phyloP scores from a whole-genome alignment of 495 filamentous ascomycete species.

The Rhizodiscina lignyota region DNA sequence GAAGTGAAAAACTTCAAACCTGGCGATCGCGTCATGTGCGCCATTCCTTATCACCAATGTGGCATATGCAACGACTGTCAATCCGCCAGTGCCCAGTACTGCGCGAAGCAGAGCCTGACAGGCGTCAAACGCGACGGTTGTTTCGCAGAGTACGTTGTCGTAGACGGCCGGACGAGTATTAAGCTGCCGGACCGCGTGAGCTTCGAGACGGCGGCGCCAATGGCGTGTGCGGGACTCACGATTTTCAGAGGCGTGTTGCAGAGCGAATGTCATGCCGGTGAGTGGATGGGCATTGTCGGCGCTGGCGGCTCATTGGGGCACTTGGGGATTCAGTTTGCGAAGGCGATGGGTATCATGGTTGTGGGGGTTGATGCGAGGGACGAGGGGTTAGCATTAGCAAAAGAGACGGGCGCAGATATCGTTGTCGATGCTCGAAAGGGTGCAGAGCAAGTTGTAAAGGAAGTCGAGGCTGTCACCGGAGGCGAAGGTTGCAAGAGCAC shows the following conservation, averaged over 20 bases:
- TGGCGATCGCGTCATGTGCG: too few relatives aligned
- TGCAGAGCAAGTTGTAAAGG: constrained; percentile 7
- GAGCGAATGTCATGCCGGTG: background rate
- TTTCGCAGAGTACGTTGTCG: constrained; percentile 2
- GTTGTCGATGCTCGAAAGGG: constrained; percentile 3
- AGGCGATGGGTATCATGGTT: background rate
- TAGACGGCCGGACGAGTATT: background rate
- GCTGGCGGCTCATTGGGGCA: constrained; percentile 4
- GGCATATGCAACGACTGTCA: too few relatives aligned
- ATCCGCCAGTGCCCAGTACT: too few relatives aligned
- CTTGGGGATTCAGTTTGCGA: constrained; percentile 3
- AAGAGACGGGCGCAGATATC: constrained; percentile 1
- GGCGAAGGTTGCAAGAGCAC: background rate
- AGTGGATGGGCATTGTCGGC: constrained; percentile 2
- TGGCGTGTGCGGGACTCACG: constrained; percentile 3
- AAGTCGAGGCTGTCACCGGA: background rate
- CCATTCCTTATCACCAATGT: too few relatives aligned
- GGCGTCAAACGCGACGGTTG: constrained; percentile 1
- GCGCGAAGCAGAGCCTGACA: constrained; percentile 2
- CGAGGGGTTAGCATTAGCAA: background rate
- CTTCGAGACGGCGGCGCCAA: background rate
- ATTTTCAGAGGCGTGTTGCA: background rate
- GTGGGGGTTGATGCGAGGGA: background rate
- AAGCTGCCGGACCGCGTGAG: background rate
- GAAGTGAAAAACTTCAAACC: too few relatives aligned